phyloP scores from a whole-genome alignment of 768 basidiomycete species.

The Pulveroboletus sp. region DNA sequence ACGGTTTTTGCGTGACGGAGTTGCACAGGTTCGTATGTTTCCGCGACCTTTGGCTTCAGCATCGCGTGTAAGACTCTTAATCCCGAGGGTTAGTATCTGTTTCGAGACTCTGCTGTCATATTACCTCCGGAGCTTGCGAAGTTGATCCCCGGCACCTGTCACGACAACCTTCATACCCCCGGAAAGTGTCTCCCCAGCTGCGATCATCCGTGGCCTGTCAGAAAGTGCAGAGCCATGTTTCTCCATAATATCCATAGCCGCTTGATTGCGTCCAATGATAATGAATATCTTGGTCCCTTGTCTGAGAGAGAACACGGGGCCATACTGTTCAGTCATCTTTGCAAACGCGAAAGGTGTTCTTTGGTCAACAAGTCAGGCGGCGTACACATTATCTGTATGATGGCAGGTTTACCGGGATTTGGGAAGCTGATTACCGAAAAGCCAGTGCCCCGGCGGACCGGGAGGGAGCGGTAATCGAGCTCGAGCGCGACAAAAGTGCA shows the following conservation, averaged over 20 bases:
- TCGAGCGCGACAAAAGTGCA: neutral
- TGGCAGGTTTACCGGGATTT: neutral
- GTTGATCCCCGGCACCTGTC: slow-evolving; percentile 24
- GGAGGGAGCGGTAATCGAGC: slow-evolving; percentile 2
- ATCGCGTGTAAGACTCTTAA: slow-evolving; percentile 32
- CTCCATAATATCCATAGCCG: slow-evolving; percentile 39
- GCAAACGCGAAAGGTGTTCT: slow-evolving; percentile 37
- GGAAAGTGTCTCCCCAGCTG: slow-evolving; percentile 34
- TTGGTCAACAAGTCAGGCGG: neutral
- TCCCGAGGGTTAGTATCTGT: neutral
- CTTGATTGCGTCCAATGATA: slow-evolving; percentile 26
- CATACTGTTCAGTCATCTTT: slow-evolving; percentile 54
- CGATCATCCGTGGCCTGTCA: slow-evolving; percentile 36
- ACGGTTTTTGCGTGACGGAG: slow-evolving; percentile 30
- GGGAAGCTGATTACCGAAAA: slow-evolving; percentile 13
- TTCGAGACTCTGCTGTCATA: neutral
- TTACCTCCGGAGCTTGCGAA: slow-evolving; percentile 30
- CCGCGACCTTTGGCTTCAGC: slow-evolving; percentile 33
- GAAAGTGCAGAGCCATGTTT: slow-evolving; percentile 34
- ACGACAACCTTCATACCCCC: slow-evolving; percentile 33
- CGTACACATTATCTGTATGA: too few relatives aligned
- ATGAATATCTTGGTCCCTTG: slow-evolving; percentile 36
- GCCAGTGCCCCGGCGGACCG: slow-evolving; percentile 18
- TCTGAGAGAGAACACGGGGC: too few relatives aligned
- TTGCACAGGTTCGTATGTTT: slow-evolving; percentile 34